Evolutionary conservation across 2,329 filamentous ascomycete genomes (phyloP).

Genomic region (Pseudogymnoascus sp.): DNA sequence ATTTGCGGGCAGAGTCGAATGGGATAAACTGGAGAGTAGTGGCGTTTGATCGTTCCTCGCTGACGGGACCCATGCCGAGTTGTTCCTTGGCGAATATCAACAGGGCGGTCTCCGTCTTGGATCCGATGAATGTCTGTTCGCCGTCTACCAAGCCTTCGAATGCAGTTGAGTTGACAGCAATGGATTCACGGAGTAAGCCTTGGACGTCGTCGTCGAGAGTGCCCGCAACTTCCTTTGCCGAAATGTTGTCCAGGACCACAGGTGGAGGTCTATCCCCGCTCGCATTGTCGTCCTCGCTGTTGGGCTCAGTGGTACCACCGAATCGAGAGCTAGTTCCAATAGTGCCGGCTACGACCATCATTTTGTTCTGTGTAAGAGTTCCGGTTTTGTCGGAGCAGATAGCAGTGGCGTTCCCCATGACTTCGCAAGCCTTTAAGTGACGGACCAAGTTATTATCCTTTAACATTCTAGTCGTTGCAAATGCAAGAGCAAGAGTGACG

Average conservation of each 20-base stretch:
- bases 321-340: conserved; percentile 54
- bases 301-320: conserved; percentile 30
- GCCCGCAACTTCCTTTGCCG: conserved; percentile 23
- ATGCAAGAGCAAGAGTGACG: conserved; percentile 61
- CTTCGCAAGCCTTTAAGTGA: conserved; percentile 60
- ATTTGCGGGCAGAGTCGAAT: conserved; percentile 46
- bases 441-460: conserved; percentile 67
- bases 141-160: conserved; percentile 60
- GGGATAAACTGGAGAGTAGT: conserved; percentile 47
- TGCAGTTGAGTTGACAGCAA: conserved; percentile 61
- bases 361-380: conserved; percentile 67
- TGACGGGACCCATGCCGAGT: conserved; percentile 56
- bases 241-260: conserved; percentile 19
- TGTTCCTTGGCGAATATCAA: conserved; percentile 61
- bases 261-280: conserved; percentile 15
- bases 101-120: conserved; percentile 71
- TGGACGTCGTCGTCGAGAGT: conserved; percentile 21
- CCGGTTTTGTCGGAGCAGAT: conserved; percentile 78
- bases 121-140: conserved; percentile 57
- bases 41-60: conserved; percentile 55
- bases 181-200: conserved; percentile 51
- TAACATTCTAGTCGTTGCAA: conserved; percentile 60
- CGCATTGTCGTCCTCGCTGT: conserved; percentile 18
- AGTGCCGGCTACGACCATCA: conserved; percentile 69
- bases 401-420: conserved; percentile 65